phyloP scores from a whole-genome alignment of 768 basidiomycete species.

The Phlegmacium glaucopus region DNA sequence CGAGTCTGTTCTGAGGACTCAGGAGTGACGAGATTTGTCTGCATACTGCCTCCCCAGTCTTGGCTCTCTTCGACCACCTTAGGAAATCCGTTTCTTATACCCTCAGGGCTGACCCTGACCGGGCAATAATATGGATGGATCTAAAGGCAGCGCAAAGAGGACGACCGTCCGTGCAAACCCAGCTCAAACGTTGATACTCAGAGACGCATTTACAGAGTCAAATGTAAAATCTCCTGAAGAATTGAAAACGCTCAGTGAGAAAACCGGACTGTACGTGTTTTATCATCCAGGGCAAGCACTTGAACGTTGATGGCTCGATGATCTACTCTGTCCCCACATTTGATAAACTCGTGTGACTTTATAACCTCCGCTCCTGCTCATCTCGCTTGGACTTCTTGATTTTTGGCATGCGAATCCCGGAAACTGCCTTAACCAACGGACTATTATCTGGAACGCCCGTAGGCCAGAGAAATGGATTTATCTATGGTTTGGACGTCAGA shows the following conservation, averaged over 20 bases:
- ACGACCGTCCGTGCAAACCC: conserved; percentile 18
- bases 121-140: background rate
- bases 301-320: background rate
- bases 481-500: conserved; percentile 30
- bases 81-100: no score
- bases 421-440: background rate
- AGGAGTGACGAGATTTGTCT: no score
- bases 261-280: conserved; percentile 32
- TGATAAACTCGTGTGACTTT: background rate
- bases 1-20: no score
- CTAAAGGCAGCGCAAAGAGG: conserved; percentile 4
- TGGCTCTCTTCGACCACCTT: no score
- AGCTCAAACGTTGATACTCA: conserved; percentile 24
- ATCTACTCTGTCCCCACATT: background rate
- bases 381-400: background rate
- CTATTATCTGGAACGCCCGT: background rate
- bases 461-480: conserved; percentile 33
- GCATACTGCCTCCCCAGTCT: no score
- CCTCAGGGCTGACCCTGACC: background rate
- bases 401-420: background rate
- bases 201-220: conserved; percentile 21
- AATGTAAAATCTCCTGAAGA: conserved; percentile 17
- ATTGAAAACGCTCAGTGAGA: conserved; percentile 21
- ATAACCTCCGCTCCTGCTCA: background rate
- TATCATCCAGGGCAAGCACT: background rate